Conservation (phyloP, 116 monocot species). For the Posidonia oceanica region DNA sequence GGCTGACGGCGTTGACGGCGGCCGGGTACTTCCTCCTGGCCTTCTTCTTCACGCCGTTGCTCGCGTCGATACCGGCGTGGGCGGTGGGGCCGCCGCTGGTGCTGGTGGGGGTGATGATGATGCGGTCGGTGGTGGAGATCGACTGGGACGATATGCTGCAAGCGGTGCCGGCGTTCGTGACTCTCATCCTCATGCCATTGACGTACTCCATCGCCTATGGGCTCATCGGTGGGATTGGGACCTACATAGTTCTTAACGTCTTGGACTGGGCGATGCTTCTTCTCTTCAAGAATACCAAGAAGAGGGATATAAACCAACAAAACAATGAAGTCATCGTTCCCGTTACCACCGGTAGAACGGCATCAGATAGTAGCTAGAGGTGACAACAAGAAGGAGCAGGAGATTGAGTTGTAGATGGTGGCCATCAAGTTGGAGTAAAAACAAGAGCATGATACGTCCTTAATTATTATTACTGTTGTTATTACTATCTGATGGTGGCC, state of each 20-base stretch:
- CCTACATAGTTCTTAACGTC: conserved; percentile 36
- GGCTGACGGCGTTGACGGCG: conserved; percentile 66
- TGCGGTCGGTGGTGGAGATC: conserved; percentile 66
- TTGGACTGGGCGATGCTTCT: conserved; percentile 27
- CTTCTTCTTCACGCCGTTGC: conserved; percentile 82
- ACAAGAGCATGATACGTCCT: too few relatives aligned
- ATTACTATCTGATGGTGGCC: too few relatives aligned
- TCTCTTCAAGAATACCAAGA: background rate
- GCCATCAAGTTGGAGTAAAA: too few relatives aligned
- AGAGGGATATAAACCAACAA: too few relatives aligned
- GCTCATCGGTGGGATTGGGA: conserved; percentile 62
- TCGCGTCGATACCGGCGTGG: conserved; percentile 89
- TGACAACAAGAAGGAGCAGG: too few relatives aligned
- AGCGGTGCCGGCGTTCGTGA: conserved; percentile 81
- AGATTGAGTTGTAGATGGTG: too few relatives aligned
- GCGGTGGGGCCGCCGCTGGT: conserved; percentile 86
- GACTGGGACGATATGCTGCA: conserved; percentile 81
- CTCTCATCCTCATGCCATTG: conserved; percentile 62
- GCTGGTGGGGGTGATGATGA: conserved; percentile 88
- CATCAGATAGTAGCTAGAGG: too few relatives aligned
- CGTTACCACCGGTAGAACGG: too few relatives aligned
- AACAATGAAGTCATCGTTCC: too few relatives aligned
- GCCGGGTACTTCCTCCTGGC: conserved; percentile 57
- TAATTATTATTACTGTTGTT: too few relatives aligned
- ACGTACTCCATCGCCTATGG: conserved; percentile 92